Evolutionary conservation across 2,329 filamentous ascomycete species (phyloP).

Genomic region (Incumbomyces delicatus): DNA sequence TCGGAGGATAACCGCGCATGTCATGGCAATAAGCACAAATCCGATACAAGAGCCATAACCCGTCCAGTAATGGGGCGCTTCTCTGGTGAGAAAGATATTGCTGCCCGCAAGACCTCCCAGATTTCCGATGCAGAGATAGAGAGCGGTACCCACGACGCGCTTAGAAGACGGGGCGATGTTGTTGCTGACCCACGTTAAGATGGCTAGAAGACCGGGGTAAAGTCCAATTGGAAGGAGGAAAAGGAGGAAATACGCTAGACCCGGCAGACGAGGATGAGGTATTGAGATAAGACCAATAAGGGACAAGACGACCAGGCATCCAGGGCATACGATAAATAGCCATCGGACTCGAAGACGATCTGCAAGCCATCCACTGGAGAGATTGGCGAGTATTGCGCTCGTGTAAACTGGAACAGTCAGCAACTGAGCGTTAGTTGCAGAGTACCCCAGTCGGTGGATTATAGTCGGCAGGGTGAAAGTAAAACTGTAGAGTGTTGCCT

Average conservation of each 20-base stretch:
- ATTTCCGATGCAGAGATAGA: conserved; percentile 56
- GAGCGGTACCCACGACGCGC: conserved; percentile 55
- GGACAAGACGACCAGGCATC: neutral
- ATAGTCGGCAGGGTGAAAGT: too few species aligned
- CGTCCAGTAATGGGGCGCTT: conserved; percentile 27
- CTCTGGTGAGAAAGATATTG: conserved; percentile 30
- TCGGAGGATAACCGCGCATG: conserved; percentile 25
- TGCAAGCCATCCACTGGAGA: too few species aligned
- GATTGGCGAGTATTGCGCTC: too few species aligned
- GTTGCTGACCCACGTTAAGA: conserved; percentile 60
- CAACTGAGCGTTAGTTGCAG: conserved; percentile 50
- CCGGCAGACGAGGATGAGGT: conserved; percentile 33
- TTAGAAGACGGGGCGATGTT: conserved; percentile 64
- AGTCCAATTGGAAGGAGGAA: conserved; percentile 51
- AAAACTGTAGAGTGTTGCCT: too few species aligned
- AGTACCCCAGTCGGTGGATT: conserved; percentile 45
- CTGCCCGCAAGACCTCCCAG: conserved; percentile 40
- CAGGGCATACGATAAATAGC: neutral
- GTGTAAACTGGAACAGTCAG: conserved; percentile 62
- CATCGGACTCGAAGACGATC: conserved; percentile 32
- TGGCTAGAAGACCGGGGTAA: conserved; percentile 48
- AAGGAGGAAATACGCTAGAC: conserved; percentile 27
- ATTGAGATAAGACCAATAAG: conserved; percentile 47
- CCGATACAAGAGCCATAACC: conserved; percentile 29
- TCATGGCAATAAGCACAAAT: conserved; percentile 25